A percentile compares a stretch with the other conserved stretches of the same genome.
Evolutionary conservation across 805 yeast genomes (phyloP).

Genomic region (Kregervanrija delftensis): DNA sequence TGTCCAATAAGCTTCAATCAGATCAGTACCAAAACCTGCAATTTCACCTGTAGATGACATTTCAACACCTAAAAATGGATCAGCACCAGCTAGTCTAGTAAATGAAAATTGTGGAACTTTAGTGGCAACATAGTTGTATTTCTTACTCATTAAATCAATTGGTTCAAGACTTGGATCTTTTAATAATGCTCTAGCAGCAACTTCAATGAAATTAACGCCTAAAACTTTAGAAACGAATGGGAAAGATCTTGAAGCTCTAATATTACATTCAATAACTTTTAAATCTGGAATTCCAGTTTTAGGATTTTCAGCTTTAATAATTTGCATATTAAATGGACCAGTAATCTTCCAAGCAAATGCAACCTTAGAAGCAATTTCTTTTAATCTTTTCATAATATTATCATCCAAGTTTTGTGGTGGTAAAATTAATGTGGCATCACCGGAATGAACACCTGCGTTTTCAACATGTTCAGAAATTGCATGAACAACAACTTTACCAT

Average conservation of each 20-base stretch:
- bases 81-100: conserved; percentile 98
- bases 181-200: conserved; percentile 83
- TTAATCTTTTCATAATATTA: conserved; percentile 61
- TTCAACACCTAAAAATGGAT: conserved; percentile 97
- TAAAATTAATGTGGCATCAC: conserved; percentile 92
- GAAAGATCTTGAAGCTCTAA: conserved; percentile 98
- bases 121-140: conserved; percentile 83
- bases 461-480: conserved; percentile 97
- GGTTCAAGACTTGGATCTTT: conserved; percentile 72
- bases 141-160: conserved; percentile 69
- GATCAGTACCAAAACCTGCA: conserved; percentile 88
- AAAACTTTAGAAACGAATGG: conserved; percentile 97
- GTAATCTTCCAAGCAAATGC: conserved; percentile 92
- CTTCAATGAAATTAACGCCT: conserved; percentile 90
- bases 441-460: conserved; percentile 98
- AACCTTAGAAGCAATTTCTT: conserved; percentile 87
- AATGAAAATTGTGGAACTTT: conserved; percentile 98
- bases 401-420: conserved; percentile 83
- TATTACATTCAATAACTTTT: conserved; percentile 97
- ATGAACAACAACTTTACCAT: conserved; percentile 86
- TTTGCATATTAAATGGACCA: conserved; percentile 98
- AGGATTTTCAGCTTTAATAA: conserved; percentile 68
- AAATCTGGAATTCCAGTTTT: conserved; percentile 55
- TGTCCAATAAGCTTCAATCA: conserved; percentile 94
- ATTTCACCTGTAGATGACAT: conserved; percentile 99